Percentiles rank a stretch among this genome's conserved stretches.
phyloP scores from a whole-genome alignment of 345 rosid genomes.

The Euphorbia tirucalli region DNA sequence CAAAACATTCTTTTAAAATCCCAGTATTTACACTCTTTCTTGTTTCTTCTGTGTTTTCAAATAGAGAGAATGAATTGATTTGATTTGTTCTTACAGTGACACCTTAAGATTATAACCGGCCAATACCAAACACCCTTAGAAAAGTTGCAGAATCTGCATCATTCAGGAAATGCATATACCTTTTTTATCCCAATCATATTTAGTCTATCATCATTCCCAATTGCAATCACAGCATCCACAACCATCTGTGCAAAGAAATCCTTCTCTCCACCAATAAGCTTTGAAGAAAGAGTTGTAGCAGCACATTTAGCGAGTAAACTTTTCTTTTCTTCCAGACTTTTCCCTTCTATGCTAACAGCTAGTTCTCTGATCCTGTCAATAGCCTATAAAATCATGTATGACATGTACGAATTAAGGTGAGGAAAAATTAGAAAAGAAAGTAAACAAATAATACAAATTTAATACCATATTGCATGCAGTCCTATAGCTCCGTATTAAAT shows the following conservation, averaged over 20 bases:
- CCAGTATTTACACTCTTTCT: no score
- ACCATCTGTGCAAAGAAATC: constrained; percentile 94
- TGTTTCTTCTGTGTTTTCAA: neutral
- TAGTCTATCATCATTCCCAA: constrained; percentile 76
- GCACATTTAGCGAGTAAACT: constrained; percentile 82
- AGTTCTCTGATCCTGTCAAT: constrained; percentile 78
- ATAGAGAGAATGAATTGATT: neutral
- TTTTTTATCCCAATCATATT: constrained; percentile 93
- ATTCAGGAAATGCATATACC: constrained; percentile 32
- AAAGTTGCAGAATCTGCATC: neutral
- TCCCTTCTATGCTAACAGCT: constrained; percentile 89
- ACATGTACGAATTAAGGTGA: neutral
- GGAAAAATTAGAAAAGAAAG: neutral
- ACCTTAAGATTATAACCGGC: neutral
- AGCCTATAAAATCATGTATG: constrained; percentile 43
- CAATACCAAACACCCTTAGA: neutral
- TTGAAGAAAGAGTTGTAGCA: constrained; percentile 91
- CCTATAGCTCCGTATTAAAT: constrained; percentile 82
- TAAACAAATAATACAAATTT: neutral
- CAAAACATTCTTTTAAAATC: no score
- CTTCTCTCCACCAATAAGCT: constrained; percentile 96
- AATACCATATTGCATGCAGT: constrained; percentile 70
- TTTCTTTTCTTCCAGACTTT: constrained; percentile 90
- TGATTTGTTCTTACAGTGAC: no score
- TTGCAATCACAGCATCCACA: constrained; percentile 90